Base-by-base conservation (phyloP, 208 protist genomes). In the Lotmaria passim region DNA sequence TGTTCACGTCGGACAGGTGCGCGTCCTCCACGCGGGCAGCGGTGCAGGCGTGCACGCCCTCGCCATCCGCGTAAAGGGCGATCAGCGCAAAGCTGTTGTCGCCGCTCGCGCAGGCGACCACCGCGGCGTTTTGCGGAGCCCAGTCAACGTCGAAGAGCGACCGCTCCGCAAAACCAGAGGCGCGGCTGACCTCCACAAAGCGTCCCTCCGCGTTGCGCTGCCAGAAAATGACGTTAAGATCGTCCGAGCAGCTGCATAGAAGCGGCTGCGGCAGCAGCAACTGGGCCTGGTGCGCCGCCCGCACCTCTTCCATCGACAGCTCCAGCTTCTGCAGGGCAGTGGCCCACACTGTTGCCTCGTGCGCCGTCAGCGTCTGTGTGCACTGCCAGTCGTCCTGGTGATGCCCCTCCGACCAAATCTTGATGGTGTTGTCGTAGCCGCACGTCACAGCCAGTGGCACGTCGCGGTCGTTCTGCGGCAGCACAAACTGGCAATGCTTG, bases 351-450 rank as follows among this genome's bases (percentile, higher is more conserved):
- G 95, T 98, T 39, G 73, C 79, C 26, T 83, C 80, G 69, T 97
- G 91, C 21, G 61, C 69, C 28, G 62, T 78, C 28, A 97, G 76
- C 26, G 73, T 89, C 61, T 96, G 85, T 38, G 78, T 62, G 78
- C 93, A 96, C 62, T 87, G 80, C 91, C 93, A 98, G 66, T 98
- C 95, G 59, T 97, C 90, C n/a, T 83, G 78, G 70, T 75, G 63
- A 57, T 93, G 87, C 30, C 93, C 87, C 28, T 89, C 66, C 11
- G 73, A 94, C 76, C 69, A 94, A 3, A 73, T 62, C 55, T 77
- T 84, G 15, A 86, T 73, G 3, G 93, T 96, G 67, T 97, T 81
- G 68, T 98, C 94, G 72, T 97, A 97, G 43, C 82, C 81, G 62
- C 86, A 90, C 30, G 86, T 93, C 44, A 94, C 47, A 48, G 97